Percentiles rank a stretch among this genome's conserved stretches.
These are phyloP conservation scores for Cryptomeria japonica DNA, from an alignment of 75 land plant genomes.

Conservation along the genomic window DNA sequence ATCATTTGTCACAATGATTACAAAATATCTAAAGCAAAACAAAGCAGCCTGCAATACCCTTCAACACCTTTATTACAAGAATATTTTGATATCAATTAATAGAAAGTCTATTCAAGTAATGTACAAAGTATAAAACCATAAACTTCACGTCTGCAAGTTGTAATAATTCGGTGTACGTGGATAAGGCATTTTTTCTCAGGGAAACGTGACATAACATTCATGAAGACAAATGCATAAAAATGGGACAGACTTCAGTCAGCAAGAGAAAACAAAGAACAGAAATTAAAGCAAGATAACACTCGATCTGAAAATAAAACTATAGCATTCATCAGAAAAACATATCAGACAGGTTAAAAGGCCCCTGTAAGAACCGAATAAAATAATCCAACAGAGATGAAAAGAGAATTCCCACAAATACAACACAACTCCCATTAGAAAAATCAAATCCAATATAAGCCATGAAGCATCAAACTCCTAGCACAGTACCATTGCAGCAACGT, in stretches of 20 bases:
- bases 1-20: neutral
- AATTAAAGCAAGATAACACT: neutral
- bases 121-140: neutral
- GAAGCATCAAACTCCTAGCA: too few species aligned
- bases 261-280: neutral
- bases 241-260: neutral
- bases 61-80: neutral
- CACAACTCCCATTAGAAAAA: too few species aligned
- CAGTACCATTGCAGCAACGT: too few species aligned
- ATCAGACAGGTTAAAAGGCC: neutral
- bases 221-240: too few species aligned
- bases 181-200: neutral
- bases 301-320: neutral
- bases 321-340: neutral
- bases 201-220: too few species aligned
- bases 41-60: neutral
- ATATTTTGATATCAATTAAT: neutral
- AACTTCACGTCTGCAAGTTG: neutral
- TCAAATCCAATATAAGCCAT: too few species aligned
- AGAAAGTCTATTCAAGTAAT: neutral
- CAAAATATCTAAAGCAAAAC: neutral
- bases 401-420: too few species aligned
- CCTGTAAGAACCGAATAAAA: too few species aligned
- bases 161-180: too few species aligned
- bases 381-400: too few species aligned